Evolutionary conservation across 208 protist species (phyloP).

Genomic region (Porcisia deanei): DNA sequence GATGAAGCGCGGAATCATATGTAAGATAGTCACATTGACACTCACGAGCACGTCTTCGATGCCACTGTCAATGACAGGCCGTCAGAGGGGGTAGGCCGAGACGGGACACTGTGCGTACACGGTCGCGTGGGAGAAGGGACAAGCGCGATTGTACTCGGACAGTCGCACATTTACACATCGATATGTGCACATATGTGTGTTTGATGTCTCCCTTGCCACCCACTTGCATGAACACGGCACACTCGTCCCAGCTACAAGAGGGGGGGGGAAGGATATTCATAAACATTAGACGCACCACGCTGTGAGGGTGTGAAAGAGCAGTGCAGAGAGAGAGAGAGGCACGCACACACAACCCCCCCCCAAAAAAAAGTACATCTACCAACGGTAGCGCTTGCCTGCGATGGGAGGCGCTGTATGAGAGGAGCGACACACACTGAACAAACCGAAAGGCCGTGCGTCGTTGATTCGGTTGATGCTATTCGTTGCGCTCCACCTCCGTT

Average conservation of each 20-base stretch:
- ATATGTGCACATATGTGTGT: not conserved
- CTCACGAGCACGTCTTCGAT: not conserved
- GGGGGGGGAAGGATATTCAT: too few relatives aligned
- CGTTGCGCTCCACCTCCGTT: not conserved
- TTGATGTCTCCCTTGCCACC: not conserved
- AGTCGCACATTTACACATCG: not conserved
- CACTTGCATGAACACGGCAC: not conserved
- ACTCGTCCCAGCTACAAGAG: not conserved
- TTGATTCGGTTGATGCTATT: not conserved
- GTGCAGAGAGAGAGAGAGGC: conserved; percentile 3
- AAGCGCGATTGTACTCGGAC: not conserved
- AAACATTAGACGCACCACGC: not conserved
- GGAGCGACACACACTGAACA: not conserved
- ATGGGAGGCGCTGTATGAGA: not conserved
- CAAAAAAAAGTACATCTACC: not conserved
- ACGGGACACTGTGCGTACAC: not conserved
- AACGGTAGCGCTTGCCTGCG: not conserved
- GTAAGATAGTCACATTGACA: not conserved
- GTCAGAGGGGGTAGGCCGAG: too few relatives aligned
- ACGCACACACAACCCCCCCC: not conserved
- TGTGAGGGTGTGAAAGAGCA: not conserved
- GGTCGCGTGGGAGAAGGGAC: not conserved
- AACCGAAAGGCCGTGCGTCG: not conserved
- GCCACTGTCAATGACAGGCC: not conserved
- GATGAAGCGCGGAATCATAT: not conserved